A percentile compares a stretch with the other conserved stretches of the same genome.
Evolutionary conservation across 192 early-diverging fungal genomes (phyloP).

Genomic region (Phycomyces nitens): DNA sequence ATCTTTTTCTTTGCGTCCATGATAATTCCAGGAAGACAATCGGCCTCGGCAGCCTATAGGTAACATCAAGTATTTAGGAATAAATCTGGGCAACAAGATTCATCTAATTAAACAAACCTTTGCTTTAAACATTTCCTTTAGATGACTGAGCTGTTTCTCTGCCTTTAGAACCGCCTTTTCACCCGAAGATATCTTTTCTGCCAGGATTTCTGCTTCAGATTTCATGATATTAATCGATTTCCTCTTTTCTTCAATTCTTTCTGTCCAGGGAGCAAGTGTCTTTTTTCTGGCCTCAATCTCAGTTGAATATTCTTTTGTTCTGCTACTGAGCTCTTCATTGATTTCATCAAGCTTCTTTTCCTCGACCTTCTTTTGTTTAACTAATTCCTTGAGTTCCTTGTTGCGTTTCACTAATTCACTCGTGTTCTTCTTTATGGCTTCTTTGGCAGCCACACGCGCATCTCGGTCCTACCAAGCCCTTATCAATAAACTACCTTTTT

Average conservation of each 20-base stretch:
- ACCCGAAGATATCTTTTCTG: conserved; percentile 54
- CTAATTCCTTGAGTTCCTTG: conserved; percentile 59
- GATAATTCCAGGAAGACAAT: conserved; percentile 45
- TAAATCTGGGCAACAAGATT: too few species aligned
- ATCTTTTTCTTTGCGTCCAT: conserved; percentile 46
- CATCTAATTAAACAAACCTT: conserved; percentile 31
- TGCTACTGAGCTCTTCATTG: conserved; percentile 74
- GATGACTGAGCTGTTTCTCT: conserved; percentile 43
- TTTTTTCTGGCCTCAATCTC: conserved; percentile 84
- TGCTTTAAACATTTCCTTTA: conserved; percentile 41
- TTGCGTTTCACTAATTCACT: conserved; percentile 54
- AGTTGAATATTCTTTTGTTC: conserved; percentile 78
- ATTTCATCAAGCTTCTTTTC: conserved; percentile 76
- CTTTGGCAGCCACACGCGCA: conserved; percentile 54
- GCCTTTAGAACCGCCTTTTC: conserved; percentile 58
- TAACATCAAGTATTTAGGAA: too few species aligned
- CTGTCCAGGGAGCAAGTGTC: conserved; percentile 82
- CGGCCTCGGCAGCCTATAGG: neutral
- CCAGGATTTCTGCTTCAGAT: conserved; percentile 78
- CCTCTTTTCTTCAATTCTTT: conserved; percentile 74
- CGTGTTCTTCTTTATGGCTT: conserved; percentile 68
- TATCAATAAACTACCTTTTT: neutral
- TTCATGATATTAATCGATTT: conserved; percentile 71
- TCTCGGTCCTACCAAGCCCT: conserved; percentile 47
- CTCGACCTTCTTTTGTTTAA: conserved; percentile 59